phyloP scores from a whole-genome alignment of 75 land plant genomes.

The Cupressus sempervirens region DNA sequence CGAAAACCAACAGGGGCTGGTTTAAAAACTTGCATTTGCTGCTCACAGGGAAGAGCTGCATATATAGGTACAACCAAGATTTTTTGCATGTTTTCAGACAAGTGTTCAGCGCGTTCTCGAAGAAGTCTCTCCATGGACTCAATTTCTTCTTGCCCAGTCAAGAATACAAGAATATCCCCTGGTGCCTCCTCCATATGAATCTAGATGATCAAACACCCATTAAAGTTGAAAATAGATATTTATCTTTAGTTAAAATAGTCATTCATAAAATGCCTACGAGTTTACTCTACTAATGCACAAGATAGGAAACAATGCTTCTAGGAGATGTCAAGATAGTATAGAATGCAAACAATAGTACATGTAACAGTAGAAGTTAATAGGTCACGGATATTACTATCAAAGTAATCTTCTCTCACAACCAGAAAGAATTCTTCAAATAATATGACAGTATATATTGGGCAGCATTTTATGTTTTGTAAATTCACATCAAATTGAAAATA shows the following conservation, averaged over 20 bases:
- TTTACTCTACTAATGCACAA: neutral
- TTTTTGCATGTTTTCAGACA: constrained; percentile 48
- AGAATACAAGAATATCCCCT: constrained; percentile 92
- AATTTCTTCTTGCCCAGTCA: constrained; percentile 99
- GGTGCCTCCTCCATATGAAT: constrained; percentile 77
- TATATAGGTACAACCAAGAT: constrained; percentile 65
- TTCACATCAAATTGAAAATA: neutral
- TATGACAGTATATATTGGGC: neutral
- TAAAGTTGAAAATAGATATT: neutral
- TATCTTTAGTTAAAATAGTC: neutral
- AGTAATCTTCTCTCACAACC: neutral
- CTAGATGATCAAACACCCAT: constrained; percentile 24
- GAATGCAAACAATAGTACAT: neutral
- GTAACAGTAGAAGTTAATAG: neutral
- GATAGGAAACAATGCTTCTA: neutral
- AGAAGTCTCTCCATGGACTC: constrained; percentile 83
- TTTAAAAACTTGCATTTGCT: constrained; percentile 80
- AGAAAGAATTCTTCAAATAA: neutral
- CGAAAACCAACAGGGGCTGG: constrained; percentile 76
- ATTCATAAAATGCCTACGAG: neutral
- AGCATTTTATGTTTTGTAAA: neutral
- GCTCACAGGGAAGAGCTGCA: constrained; percentile 90
- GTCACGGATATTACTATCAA: neutral
- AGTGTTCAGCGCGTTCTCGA: constrained; percentile 48
- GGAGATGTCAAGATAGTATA: neutral